A percentile compares a stretch with the other conserved stretches of the same genome.
Evolutionary conservation across 768 basidiomycete species (phyloP).

Genomic region (Phlebiopsis flavidoalba): DNA sequence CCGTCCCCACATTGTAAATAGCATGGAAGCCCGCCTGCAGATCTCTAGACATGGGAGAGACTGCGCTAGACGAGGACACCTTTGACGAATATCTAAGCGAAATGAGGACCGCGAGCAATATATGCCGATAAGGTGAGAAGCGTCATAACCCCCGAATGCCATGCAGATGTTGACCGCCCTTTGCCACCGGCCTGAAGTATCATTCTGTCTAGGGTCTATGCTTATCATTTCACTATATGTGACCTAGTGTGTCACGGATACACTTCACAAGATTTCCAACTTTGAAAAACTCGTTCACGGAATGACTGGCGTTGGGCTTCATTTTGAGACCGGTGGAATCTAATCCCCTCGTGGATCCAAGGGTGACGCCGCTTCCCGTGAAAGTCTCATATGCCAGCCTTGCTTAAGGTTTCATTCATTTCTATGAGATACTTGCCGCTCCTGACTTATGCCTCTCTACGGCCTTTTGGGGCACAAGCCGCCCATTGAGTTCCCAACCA

Average conservation of each 20-base stretch:
- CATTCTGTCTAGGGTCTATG: conserved; percentile 80
- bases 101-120: conserved; percentile 75
- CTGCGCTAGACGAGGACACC: conserved; percentile 76
- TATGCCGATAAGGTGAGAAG: conserved; percentile 74
- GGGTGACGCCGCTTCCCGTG: conserved; percentile 40
- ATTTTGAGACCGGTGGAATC: conserved; percentile 78
- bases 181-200: conserved; percentile 62
- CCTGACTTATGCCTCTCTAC: conserved; percentile 87
- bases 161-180: not conserved
- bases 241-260: not conserved
- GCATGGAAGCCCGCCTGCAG: conserved; percentile 73
- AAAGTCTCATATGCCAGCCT: not conserved
- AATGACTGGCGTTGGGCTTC: conserved; percentile 84
- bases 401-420: not conserved
- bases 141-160: not conserved
- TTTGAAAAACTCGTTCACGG: conserved; percentile 95
- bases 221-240: not conserved
- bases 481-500: conserved; percentile 84
- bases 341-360: conserved; percentile 78
- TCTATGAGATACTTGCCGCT: conserved; percentile 61
- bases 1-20: conserved; percentile 24
- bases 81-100: conserved; percentile 80
- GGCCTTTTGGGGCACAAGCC: conserved; percentile 80
- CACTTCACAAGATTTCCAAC: conserved; percentile 66
- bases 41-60: conserved; percentile 74